phyloP scores from a whole-genome alignment of 2,329 filamentous ascomycete species.

The Fusarium chlamydosporum region DNA sequence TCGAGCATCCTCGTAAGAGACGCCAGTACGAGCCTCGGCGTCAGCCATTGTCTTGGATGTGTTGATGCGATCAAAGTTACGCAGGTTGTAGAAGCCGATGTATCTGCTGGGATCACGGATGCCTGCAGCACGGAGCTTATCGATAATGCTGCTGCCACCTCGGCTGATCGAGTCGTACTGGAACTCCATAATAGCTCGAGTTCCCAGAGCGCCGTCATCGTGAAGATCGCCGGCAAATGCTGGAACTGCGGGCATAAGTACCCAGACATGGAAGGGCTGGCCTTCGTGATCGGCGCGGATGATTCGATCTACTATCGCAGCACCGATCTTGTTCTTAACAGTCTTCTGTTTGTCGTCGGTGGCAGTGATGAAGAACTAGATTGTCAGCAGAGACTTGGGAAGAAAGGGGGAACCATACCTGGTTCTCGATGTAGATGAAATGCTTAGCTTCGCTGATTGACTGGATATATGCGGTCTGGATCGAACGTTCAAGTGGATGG shows the following conservation, averaged over 20 bases:
- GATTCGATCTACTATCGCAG: slow-evolving; percentile 83
- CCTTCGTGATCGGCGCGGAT: slow-evolving; percentile 75
- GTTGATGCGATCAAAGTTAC: slow-evolving; percentile 89
- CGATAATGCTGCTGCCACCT: slow-evolving; percentile 82
- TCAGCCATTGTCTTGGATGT: slow-evolving; percentile 71
- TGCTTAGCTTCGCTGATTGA: slow-evolving; percentile 77
- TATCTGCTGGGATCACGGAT: slow-evolving; percentile 78
- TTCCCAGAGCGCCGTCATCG: slow-evolving; percentile 79
- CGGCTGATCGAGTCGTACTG: slow-evolving; percentile 86
- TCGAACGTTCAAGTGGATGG: slow-evolving; percentile 76
- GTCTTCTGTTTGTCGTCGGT: slow-evolving; percentile 78
- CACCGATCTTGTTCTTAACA: slow-evolving; percentile 82
- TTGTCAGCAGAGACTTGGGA: neutral
- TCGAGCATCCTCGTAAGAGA: slow-evolving; percentile 76
- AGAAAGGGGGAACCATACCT: slow-evolving; percentile 55
- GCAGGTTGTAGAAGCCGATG: slow-evolving; percentile 87
- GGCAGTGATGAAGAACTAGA: slow-evolving; percentile 84
- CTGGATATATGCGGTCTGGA: slow-evolving; percentile 86
- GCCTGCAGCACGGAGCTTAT: slow-evolving; percentile 76
- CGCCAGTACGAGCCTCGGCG: slow-evolving; percentile 73
- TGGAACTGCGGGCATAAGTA: slow-evolving; percentile 84
- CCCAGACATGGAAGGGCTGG: slow-evolving; percentile 80
- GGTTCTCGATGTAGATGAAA: slow-evolving; percentile 86
- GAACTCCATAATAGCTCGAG: slow-evolving; percentile 89
- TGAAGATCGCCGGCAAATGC: slow-evolving; percentile 86